These are phyloP conservation scores for Aspergillus niger DNA, from an alignment of 2,329 filamentous ascomycete species.

Conservation along the genomic window DNA sequence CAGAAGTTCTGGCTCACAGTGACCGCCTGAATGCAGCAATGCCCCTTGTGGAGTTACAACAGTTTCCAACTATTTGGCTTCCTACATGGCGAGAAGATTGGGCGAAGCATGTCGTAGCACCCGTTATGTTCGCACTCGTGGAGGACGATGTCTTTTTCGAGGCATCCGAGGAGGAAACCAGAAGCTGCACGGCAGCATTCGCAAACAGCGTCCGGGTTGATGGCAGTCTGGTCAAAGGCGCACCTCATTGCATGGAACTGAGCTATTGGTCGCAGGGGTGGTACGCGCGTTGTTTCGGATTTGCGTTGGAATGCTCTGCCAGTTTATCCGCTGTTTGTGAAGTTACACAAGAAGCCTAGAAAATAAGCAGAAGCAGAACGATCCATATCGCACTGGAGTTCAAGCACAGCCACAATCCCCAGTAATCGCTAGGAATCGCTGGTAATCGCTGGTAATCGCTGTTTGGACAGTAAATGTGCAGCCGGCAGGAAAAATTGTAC, in stretches of 20 bases:
- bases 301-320: slow-evolving; percentile 10
- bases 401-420: too few species aligned
- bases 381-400: too few species aligned
- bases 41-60: not conserved
- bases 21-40: not conserved
- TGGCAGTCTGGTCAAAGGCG: slow-evolving; percentile 5
- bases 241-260: slow-evolving; percentile 13
- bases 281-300: slow-evolving; percentile 15
- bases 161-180: not conserved
- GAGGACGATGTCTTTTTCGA: slow-evolving; percentile 7
- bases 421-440: too few species aligned
- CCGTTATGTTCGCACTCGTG: slow-evolving; percentile 5
- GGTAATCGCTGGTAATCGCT: too few species aligned
- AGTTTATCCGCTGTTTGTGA: not conserved
- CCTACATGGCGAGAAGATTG: slow-evolving; percentile 5
- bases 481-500: too few species aligned
- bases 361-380: too few species aligned
- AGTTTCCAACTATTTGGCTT: not conserved
- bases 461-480: too few species aligned
- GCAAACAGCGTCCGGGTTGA: slow-evolving; percentile 2
- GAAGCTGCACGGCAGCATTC: not conserved
- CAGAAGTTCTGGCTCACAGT: not conserved
- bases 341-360: not conserved
- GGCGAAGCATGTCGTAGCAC: slow-evolving; percentile 2
- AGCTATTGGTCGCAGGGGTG: slow-evolving; percentile 14